A percentile compares a stretch with the other conserved stretches of the same genome.
Conservation (phyloP, 371 early-diverging fungal genomes). For the Mortierella sp. region DNA sequence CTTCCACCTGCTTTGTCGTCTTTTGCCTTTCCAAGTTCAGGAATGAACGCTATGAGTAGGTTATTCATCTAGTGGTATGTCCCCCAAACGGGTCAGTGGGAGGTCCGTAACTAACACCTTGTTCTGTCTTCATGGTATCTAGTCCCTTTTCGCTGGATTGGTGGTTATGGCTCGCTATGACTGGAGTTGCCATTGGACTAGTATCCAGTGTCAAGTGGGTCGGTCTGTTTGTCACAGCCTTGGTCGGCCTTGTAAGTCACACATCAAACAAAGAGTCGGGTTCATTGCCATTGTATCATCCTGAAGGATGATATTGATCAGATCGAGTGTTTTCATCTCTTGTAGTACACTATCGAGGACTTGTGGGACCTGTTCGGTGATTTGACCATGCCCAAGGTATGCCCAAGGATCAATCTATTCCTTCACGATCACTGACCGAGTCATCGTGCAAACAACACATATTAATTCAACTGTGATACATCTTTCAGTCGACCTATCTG, state of each 20-base stretch:
- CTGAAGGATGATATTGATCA: no score
- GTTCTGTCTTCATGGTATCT: neutral
- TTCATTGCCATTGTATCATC: no score
- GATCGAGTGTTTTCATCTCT: neutral
- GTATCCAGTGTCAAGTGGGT: conserved; percentile 99
- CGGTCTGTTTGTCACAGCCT: conserved; percentile 94
- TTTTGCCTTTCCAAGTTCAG: conserved; percentile 83
- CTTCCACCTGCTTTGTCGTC: conserved; percentile 89
- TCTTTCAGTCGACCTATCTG: conserved; percentile 65
- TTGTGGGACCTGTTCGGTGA: conserved; percentile 95
- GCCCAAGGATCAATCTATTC: no score
- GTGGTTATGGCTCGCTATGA: conserved; percentile 89
- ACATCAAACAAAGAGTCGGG: no score
- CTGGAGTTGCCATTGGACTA: conserved; percentile 94
- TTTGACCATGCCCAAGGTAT: conserved; percentile 71
- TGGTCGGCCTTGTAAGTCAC: conserved; percentile 84
- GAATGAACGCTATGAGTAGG: conserved; percentile 75
- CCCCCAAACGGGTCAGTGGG: no score
- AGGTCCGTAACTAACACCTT: no score
- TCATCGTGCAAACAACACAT: conserved; percentile 1
- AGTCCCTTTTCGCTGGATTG: conserved; percentile 86
- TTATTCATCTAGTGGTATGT: no score
- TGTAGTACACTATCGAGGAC: conserved; percentile 89
- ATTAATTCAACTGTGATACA: no score
- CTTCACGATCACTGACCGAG: neutral